These are phyloP conservation scores for Sporothrix brasiliensis DNA, from an alignment of 2,329 filamentous ascomycete species.

Conservation along the genomic window DNA sequence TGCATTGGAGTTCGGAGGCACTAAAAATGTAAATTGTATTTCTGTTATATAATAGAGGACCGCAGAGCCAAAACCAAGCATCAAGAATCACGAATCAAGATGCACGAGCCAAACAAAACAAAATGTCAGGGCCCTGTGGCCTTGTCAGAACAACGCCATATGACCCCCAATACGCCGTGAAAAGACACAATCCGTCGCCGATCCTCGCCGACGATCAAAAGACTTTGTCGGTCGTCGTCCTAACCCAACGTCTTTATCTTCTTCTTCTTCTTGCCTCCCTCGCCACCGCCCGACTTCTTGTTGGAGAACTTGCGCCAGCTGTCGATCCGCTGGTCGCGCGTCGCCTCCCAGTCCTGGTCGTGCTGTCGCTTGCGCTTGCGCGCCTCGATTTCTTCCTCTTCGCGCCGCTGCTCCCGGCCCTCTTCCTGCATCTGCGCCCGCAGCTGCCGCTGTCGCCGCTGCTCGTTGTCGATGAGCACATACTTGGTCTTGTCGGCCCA, in stretches of 20 bases:
- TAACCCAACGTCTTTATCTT: constrained; percentile 67
- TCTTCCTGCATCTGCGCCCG: constrained; percentile 98
- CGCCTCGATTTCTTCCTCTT: constrained; percentile 80
- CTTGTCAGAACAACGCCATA: not conserved
- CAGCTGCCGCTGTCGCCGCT: constrained; percentile 77
- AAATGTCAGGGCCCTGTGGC: constrained; percentile 4
- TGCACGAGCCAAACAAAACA: not conserved
- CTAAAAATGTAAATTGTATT: constrained; percentile 14
- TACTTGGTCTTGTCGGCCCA: constrained; percentile 90
- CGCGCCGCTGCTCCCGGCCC: constrained; percentile 81
- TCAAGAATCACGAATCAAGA: too few species aligned
- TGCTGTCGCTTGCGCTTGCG: constrained; percentile 87
- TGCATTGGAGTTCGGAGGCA: constrained; percentile 22
- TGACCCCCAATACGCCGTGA: not conserved
- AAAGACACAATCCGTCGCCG: not conserved
- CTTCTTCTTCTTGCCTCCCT: constrained; percentile 60
- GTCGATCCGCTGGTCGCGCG: constrained; percentile 84
- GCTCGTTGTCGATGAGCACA: constrained; percentile 91
- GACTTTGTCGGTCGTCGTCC: constrained; percentile 30
- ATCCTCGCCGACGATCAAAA: not conserved
- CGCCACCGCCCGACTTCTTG: constrained; percentile 51
- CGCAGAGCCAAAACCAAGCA: not conserved
- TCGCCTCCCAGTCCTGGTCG: constrained; percentile 94
- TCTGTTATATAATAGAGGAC: not conserved
- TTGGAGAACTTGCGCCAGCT: constrained; percentile 87